Percentiles rank a stretch among this genome's conserved stretches.
Conservation (phyloP, 129 eudicot genomes). For the Flaveria bidentis region DNA sequence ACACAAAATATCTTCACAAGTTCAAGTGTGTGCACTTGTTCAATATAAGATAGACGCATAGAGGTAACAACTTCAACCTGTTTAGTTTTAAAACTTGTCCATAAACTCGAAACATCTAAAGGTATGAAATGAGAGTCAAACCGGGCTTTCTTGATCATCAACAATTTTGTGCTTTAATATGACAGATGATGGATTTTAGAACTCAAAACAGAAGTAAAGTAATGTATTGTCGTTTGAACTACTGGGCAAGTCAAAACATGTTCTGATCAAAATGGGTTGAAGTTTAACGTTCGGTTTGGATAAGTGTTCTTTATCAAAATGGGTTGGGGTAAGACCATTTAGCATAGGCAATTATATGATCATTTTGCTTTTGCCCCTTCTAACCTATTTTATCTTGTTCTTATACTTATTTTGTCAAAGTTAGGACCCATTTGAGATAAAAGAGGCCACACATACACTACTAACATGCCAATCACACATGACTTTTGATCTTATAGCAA, state of each 20-base stretch:
- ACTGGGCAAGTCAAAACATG: not conserved
- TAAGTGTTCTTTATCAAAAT: not conserved
- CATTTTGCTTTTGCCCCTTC: not conserved
- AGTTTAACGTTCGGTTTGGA: not conserved
- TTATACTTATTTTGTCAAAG: not conserved
- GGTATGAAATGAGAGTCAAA: not conserved
- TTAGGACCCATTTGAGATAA: not conserved
- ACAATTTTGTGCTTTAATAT: not conserved
- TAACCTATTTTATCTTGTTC: not conserved
- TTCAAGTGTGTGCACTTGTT: constrained; percentile 14
- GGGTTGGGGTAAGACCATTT: not conserved
- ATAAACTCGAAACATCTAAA: not conserved
- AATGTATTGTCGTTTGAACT: not conserved
- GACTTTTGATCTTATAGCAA: too few species aligned
- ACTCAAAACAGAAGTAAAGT: not conserved
- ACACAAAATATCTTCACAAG: constrained; percentile 10
- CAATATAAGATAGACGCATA: not conserved
- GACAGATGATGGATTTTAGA: not conserved
- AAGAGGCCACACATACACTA: too few species aligned
- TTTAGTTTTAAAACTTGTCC: not conserved
- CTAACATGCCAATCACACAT: too few species aligned
- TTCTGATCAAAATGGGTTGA: not conserved
- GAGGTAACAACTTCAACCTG: not conserved
- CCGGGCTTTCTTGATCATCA: not conserved
- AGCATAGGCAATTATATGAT: not conserved